Conservation (phyloP, 169 alveolate genomes). For the Perkinsus marinus region DNA sequence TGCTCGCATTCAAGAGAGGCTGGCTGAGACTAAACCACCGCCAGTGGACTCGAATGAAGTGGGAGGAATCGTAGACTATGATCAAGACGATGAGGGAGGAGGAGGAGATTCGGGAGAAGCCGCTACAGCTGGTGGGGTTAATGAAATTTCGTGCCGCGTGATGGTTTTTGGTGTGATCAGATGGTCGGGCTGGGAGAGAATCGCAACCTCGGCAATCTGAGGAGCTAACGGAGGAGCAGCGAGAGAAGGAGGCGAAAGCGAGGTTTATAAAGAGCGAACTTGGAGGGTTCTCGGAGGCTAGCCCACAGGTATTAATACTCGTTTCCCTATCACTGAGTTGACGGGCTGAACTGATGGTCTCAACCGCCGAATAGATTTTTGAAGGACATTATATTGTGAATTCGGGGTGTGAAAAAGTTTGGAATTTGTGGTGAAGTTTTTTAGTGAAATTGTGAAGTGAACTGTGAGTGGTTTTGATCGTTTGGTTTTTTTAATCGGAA, state of each 20-base stretch:
- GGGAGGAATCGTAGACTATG: neutral
- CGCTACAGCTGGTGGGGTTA: neutral
- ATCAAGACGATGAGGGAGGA: neutral
- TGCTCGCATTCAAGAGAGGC: neutral
- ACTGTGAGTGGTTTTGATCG: no score
- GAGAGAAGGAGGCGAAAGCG: neutral
- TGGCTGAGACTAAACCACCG: neutral
- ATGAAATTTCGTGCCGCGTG: neutral
- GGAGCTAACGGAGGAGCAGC: neutral
- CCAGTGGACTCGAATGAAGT: neutral
- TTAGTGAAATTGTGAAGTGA: no score
- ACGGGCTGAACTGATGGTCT: no score
- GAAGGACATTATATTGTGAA: no score
- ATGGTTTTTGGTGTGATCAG: neutral
- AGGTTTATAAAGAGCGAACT: neutral
- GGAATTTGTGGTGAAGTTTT: no score
- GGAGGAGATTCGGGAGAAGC: neutral
- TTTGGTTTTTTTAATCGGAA: no score
- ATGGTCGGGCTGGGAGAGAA: neutral
- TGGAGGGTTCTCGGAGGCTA: neutral
- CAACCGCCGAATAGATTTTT: no score
- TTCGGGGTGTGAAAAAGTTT: no score
- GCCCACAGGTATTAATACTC: neutral
- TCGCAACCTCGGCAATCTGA: neutral
- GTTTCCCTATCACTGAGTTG: no score